Evolutionary conservation across 331 rosid species (phyloP).

Genomic region (Pyrus hybrid): DNA sequence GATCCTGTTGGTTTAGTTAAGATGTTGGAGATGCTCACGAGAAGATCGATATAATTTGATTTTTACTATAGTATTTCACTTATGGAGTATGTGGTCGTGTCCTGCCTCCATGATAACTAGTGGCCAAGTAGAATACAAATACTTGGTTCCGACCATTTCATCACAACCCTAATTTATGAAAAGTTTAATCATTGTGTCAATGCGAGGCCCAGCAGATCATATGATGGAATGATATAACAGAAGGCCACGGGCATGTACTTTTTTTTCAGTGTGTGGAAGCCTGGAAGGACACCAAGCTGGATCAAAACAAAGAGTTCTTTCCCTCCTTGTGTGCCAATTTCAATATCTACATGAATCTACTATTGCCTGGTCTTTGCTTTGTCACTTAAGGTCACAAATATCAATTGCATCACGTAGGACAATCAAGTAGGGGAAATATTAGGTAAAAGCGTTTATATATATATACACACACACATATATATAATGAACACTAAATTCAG

Average conservation of each 20-base stretch:
- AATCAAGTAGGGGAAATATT: background rate
- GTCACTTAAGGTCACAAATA: background rate
- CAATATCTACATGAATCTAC: background rate
- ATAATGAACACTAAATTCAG: too few relatives aligned
- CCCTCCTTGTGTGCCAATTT: background rate
- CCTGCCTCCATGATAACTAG: background rate
- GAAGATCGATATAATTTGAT: too few relatives aligned
- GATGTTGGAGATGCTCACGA: too few relatives aligned
- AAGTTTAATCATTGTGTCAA: background rate
- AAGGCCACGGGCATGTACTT: background rate
- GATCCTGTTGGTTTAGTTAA: too few relatives aligned
- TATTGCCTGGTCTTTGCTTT: background rate
- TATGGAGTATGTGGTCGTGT: background rate
- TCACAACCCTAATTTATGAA: background rate
- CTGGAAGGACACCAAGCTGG: background rate
- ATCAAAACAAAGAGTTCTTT: background rate
- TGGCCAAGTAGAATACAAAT: background rate
- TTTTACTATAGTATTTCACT: background rate
- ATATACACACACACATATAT: too few relatives aligned
- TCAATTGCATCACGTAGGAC: background rate
- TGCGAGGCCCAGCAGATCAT: background rate
- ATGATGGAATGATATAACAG: background rate
- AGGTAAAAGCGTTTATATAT: background rate
- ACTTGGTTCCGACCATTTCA: background rate
- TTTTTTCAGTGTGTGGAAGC: background rate